Base-by-base conservation (phyloP, 2,329 filamentous ascomycete genomes). In the Pyrenophora seminiperda region DNA sequence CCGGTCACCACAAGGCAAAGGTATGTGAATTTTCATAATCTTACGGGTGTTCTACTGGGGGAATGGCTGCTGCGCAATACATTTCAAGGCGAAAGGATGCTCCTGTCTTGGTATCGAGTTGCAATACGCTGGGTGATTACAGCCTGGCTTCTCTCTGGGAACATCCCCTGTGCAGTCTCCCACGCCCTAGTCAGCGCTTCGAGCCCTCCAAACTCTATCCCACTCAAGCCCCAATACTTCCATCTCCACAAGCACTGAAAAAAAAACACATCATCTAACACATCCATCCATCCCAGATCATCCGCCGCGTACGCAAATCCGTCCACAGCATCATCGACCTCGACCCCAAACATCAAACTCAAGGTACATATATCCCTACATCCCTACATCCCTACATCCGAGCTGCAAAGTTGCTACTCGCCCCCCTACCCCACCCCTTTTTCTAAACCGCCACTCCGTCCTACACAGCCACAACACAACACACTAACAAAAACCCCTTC, bases 1-100 rank as follows among this genome's bases (percentile, higher is more conserved):
- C 76, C 0, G 86, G 84, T 0, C 75, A 76, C 0, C 76, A 84
- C 18, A 88, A 85, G 63, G 76, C 77, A 0, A 73, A 79, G 38
- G 75, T 80, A 59, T 4, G 66, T 51, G 2, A 7, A n/a, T n/a
- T 3, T 11, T 13, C 15, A 9, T 6, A 34, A 6, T 14, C 6
- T 9, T 7, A 13, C 4, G 10, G 20, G 17, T 2, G 20, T 11
- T 20, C 5, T 14, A 27, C 10, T 27, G 3, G 24, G 20, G 2
- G 13, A 27, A n/a, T n/a, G 24, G 4, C 24, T 27, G 24, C 9
- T 27, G 7, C 13, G 13, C 7, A 27, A 27, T 10, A 27, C 24
- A 27, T 9, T 27, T 9, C 24, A 27, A 11, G 24, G 9, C 24
- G 5, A 9, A 11, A 27, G 24, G 1, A 11, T 11, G 7, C 13